Base-by-base conservation (phyloP, 139 green algal genomes). In the Micromonas commoda region DNA sequence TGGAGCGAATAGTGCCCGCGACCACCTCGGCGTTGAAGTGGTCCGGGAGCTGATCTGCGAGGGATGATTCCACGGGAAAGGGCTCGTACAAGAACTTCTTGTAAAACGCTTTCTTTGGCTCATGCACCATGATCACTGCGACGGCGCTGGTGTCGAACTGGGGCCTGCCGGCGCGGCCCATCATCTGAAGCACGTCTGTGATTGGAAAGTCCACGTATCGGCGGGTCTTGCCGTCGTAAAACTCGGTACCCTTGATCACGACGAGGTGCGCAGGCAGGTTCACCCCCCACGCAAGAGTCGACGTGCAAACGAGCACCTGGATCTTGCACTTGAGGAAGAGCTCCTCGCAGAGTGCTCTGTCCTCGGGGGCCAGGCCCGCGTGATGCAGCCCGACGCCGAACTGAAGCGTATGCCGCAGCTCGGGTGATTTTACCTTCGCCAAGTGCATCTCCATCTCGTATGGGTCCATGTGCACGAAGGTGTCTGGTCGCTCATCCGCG, bases 31-130 rank as follows among this genome's bases (percentile, higher is more conserved):
- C 86, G 65, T 88, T 87, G 20, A 88, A 52, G 66, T 88, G 82
- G 39, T 79, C 75, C 5, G 66, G 31, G 57, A 93, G 89, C 84
- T 93, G 86, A n/a, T 88, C 86, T 2, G 79, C 86, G 45, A 98
- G 89, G 63, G 79, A 88, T 68, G 84, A 93, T 88, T 99, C 95
- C 71, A 99, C 94, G 3, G 95, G 95, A 85, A 98, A 98, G 28
- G 95, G 95, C 84, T 97, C 94, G 75, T 98, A 98, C 78, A 99
- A 83, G 84, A 97, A 99, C 84, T 96, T 94, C 81, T 98, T 98
- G 87, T 97, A 98, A 81, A 98, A 99, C 70, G 86, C 87, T 86
- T 99, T 99, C 81, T 98, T 98, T 74, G 95, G 91, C 77, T 98
- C 95, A 80, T 97, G 88, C 78, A 95, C 95, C 87, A 99, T 95